Evolutionary conservation across 2,329 filamentous ascomycete genomes (phyloP).

Genomic region (Trichothecium roseum): DNA sequence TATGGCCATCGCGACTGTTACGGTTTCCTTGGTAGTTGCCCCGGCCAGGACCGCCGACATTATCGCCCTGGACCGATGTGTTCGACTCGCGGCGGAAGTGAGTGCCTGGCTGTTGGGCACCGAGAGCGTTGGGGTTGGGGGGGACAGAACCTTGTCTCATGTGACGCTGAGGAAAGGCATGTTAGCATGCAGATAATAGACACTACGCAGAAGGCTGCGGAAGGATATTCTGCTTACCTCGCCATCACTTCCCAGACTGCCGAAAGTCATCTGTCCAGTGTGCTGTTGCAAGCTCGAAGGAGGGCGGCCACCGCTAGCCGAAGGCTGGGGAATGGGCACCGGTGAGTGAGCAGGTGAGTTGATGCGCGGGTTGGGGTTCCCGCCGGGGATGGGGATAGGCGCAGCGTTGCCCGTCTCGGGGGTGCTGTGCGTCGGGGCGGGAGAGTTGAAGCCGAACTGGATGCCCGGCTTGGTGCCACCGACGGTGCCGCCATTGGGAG

Average conservation of each 20-base stretch:
- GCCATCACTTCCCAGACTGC: constrained; percentile 71
- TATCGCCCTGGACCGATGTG: constrained; percentile 58
- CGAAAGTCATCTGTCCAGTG: constrained; percentile 64
- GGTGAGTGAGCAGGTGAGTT: constrained; percentile 82
- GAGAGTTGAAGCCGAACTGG: constrained; percentile 75
- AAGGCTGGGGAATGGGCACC: constrained; percentile 83
- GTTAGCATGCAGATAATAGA: constrained; percentile 3
- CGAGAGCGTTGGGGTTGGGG: constrained; percentile 49
- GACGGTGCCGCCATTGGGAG: constrained; percentile 59
- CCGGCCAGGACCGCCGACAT: constrained; percentile 37
- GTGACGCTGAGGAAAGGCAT: constrained; percentile 42
- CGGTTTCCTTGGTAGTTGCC: constrained; percentile 43
- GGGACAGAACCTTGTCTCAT: constrained; percentile 56
- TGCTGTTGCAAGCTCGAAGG: constrained; percentile 65
- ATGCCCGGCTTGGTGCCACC: constrained; percentile 54
- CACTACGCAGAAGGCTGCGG: not conserved
- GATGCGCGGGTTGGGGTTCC: constrained; percentile 57
- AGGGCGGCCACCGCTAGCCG: constrained; percentile 75
- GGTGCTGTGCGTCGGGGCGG: constrained; percentile 55
- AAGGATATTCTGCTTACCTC: constrained; percentile 50
- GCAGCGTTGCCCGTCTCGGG: constrained; percentile 46
- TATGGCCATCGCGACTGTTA: constrained; percentile 26
- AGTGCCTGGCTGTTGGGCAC: constrained; percentile 46
- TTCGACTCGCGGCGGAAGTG: constrained; percentile 82
- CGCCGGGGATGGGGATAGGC: constrained; percentile 52